Base-by-base conservation (phyloP, 805 yeast genomes). In the Candida sphagnicola region DNA sequence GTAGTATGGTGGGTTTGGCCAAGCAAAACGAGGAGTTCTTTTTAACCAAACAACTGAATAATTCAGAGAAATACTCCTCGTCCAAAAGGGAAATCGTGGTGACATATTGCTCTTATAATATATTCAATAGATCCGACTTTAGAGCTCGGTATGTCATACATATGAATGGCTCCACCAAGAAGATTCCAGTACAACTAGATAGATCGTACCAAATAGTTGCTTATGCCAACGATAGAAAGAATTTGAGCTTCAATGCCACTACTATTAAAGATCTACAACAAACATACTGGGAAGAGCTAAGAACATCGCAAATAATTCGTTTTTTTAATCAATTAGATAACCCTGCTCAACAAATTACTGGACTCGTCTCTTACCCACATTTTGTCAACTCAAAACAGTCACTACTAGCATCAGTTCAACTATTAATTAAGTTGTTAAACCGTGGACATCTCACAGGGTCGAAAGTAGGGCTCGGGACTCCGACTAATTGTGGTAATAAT, bases 81-180 rank as follows among this genome's bases (percentile, higher is more conserved):
- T 16, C 33, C 13, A 51, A 42, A 37, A 44, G 44, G 26, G 62
- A 58, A 18, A 47, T 52, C 26, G 42, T 74, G 33, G 74, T 74
- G 16, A 80, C 87, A 0, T 79, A 71, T 46, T 82, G 88, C 57
- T 61, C 80, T 12, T 87, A 80, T 64, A 90, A 93, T 58, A 72
- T 82, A 14, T 86, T 93, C 51, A 66, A 79, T 28, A 74, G 73
- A 39, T 74, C 82, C 4, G 99, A 91, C 57, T 63, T 90, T 28
- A 70, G 96, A 78, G 88, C 49, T 57, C 79, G 51, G 73, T 77
- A 54, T 42, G 62, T 74, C 14, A 53, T 74, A 4, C 48, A 50
- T 14, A 55, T 61, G 1, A 39, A 35, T 16, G 46, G 48, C 2
- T 18, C 43, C n/a, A 34, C 47, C 5, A 46, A 42, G 31, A 46